These are phyloP conservation scores for Globisporangium ultimum DNA, from an alignment of 352 stramenopile species.

Conservation along the genomic window DNA sequence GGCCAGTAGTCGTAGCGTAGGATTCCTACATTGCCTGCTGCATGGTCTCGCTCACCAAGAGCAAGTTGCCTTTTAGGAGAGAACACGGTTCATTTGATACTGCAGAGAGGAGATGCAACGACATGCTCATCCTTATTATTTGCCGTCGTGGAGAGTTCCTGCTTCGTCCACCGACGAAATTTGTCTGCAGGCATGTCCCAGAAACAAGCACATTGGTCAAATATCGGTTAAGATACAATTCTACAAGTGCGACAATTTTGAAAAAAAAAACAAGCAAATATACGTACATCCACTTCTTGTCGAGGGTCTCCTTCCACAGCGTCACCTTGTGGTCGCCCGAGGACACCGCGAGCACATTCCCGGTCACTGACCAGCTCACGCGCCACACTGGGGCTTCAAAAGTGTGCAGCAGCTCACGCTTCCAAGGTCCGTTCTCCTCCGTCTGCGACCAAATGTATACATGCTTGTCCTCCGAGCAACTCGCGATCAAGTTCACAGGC, in stretches of 20 bases:
- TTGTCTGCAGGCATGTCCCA: slow-evolving; percentile 40
- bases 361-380: slow-evolving; percentile 98
- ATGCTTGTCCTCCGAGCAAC: slow-evolving; percentile 86
- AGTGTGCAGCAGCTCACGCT: slow-evolving; percentile 89
- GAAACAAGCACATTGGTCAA: no score
- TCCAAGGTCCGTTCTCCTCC: slow-evolving; percentile 79
- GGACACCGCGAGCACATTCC: slow-evolving; percentile 97
- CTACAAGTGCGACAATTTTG: not conserved
- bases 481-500: slow-evolving; percentile 94
- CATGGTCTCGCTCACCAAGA: no score
- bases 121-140: slow-evolving; percentile 35
- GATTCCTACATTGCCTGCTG: no score
- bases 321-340: slow-evolving; percentile 96
- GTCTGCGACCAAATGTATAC: slow-evolving; percentile 96
- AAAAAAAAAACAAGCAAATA: not conserved
- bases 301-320: slow-evolving; percentile 97
- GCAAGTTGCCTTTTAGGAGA: no score
- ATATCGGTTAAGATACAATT: no score
- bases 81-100: not conserved
- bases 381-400: slow-evolving; percentile 98
- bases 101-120: not conserved
- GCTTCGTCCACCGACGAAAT: slow-evolving; percentile 88
- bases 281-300: slow-evolving; percentile 95
- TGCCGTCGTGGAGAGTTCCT: slow-evolving; percentile 73
- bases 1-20: no score